Evolutionary conservation across 1,284 basidiomycete species (phyloP).

Genomic region (Cryptococcus wingfieldii): DNA sequence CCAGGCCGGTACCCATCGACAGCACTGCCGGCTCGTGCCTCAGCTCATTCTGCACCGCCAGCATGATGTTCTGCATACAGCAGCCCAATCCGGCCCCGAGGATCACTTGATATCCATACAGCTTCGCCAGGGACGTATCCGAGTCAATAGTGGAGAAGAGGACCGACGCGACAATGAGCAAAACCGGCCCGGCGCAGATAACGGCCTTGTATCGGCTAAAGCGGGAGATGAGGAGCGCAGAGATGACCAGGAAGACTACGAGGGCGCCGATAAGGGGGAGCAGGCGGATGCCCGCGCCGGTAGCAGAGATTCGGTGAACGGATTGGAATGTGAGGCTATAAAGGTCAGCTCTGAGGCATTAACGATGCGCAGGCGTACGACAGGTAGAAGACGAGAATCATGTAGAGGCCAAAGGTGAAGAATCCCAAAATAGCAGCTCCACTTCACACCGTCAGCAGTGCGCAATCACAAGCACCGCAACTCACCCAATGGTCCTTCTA

Average conservation of each 20-base stretch:
- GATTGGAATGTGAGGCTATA: conserved; percentile 40
- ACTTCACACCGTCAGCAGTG: conserved; percentile 40
- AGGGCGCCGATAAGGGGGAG: conserved; percentile 44
- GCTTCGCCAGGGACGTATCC: conserved; percentile 35
- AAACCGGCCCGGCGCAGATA: conserved; percentile 38
- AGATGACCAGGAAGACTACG: conserved; percentile 42
- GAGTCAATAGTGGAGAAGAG: conserved; percentile 51
- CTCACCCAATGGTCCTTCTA: conserved; percentile 46
- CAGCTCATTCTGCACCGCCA: conserved; percentile 52
- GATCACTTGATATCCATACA: conserved; percentile 54
- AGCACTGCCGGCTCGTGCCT: conserved; percentile 30
- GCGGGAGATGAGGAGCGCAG: conserved; percentile 44
- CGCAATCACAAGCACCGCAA: conserved; percentile 33
- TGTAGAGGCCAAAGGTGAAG: conserved; percentile 42
- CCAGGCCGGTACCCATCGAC: conserved; percentile 44
- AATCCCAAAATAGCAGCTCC: conserved; percentile 39
- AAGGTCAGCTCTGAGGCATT: conserved; percentile 4
- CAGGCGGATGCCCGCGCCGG: conserved; percentile 46
- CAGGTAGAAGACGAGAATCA: conserved; percentile 43
- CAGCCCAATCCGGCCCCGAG: conserved; percentile 45
- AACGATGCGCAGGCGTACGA: conserved; percentile 2
- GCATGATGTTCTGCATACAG: conserved; percentile 44
- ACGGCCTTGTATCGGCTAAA: conserved; percentile 50
- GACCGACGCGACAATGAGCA: conserved; percentile 48
- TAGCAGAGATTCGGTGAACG: conserved; percentile 35